These are phyloP conservation scores for Vanrija sp. DNA, from an alignment of 1,284 basidiomycete species.

Conservation along the genomic window DNA sequence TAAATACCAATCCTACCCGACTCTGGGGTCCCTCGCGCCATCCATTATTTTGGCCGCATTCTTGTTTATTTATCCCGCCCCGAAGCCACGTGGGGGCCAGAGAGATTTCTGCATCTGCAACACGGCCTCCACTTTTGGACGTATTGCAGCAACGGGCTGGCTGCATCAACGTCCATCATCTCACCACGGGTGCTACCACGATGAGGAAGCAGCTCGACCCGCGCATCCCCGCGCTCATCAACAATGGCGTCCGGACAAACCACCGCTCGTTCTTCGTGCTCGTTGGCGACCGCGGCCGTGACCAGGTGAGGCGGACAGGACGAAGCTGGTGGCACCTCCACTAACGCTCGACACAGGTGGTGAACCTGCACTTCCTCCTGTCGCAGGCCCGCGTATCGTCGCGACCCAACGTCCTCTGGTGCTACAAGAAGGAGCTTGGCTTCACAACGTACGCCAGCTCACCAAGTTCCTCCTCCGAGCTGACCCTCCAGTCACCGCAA, in stretches of 20 bases:
- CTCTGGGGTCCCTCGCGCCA: too few relatives aligned
- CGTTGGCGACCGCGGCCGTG: constrained; percentile 89
- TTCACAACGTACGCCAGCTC: constrained; percentile 69
- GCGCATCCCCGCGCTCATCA: constrained; percentile 86
- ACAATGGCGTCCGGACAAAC: constrained; percentile 87
- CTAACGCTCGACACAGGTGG: constrained; percentile 58
- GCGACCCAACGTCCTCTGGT: constrained; percentile 89
- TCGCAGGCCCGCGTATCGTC: constrained; percentile 86
- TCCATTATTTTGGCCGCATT: not conserved
- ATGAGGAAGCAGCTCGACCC: constrained; percentile 68
- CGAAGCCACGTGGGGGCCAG: not conserved
- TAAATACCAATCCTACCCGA: too few relatives aligned
- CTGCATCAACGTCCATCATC: not conserved
- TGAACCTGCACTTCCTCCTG: constrained; percentile 91
- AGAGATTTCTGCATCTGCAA: constrained; percentile 6
- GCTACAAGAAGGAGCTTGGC: constrained; percentile 94
- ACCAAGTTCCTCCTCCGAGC: constrained; percentile 6
- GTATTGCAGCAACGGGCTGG: too few relatives aligned
- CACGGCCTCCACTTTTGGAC: not conserved
- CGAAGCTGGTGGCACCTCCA: not conserved
- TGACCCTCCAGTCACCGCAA: constrained; percentile 72
- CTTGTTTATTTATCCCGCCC: not conserved
- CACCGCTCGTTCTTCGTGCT: constrained; percentile 95
- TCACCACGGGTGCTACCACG: not conserved
- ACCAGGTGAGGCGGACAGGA: constrained; percentile 62